Percentiles rank a stretch among this genome's conserved stretches.
phyloP scores from a whole-genome alignment of 2,329 filamentous ascomycete species.

The Alternaria gaisen region DNA sequence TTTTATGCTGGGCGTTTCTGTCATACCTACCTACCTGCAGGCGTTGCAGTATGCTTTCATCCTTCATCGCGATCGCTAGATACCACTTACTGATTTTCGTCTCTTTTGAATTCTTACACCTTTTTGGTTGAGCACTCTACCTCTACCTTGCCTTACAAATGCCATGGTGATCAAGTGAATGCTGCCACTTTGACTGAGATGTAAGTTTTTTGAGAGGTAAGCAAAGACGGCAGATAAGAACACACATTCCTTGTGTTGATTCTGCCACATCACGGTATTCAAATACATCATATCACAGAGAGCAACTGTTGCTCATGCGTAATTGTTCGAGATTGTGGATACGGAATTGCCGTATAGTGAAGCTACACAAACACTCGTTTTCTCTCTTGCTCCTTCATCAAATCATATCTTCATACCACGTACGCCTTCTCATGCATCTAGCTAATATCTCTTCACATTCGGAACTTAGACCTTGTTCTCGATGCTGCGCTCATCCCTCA shows the following conservation, averaged over 20 bases:
- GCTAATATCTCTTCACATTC: background rate
- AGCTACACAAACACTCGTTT: background rate
- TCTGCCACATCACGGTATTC: background rate
- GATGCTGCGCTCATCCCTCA: slow-evolving; percentile 56
- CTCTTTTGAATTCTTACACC: background rate
- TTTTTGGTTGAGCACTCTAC: background rate
- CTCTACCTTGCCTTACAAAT: background rate
- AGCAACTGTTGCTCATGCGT: background rate
- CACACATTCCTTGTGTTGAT: background rate
- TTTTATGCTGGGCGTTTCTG: background rate
- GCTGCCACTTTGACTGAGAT: background rate
- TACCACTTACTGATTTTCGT: slow-evolving; percentile 1
- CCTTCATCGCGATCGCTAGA: slow-evolving; percentile 1
- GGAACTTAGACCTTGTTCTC: slow-evolving; percentile 38
- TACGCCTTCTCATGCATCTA: slow-evolving; percentile 14
- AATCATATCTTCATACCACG: slow-evolving; percentile 14
- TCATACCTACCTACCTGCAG: slow-evolving; percentile 2
- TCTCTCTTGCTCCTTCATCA: slow-evolving; percentile 8
- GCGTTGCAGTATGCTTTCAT: slow-evolving; percentile 1
- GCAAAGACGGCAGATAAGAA: background rate
- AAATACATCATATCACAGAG: background rate
- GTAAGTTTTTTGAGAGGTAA: background rate
- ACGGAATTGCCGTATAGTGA: background rate
- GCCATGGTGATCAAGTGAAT: background rate
- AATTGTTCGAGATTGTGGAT: background rate